A percentile compares a stretch with the other conserved stretches of the same genome.
Conservation (phyloP, 129 eudicot species). For the Rutidosis leptorrhynchoides region DNA sequence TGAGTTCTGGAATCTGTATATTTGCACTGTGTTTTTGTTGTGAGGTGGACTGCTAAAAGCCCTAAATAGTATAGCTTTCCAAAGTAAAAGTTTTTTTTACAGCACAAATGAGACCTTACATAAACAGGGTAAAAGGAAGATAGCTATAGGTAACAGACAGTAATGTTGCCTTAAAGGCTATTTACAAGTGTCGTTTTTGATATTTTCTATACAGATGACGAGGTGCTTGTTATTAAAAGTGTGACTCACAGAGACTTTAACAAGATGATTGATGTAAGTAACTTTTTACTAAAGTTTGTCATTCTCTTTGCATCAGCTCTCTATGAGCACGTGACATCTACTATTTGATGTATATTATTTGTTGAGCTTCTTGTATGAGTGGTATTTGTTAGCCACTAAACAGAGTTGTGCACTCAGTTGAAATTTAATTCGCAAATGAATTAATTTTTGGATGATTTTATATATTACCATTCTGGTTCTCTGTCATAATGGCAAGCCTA, state of each 20-base stretch:
- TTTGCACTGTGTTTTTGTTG: not conserved
- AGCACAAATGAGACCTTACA: conserved; percentile 9
- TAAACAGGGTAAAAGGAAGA: not conserved
- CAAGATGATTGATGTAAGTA: conserved; percentile 79
- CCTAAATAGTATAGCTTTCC: not conserved
- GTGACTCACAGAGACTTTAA: conserved; percentile 89
- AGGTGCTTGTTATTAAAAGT: conserved; percentile 93
- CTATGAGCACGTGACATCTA: not conserved
- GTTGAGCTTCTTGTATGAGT: conserved; percentile 8
- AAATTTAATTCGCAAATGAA: not conserved
- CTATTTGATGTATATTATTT: conserved; percentile 16
- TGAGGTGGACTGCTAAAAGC: conserved; percentile 17
- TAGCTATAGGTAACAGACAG: not conserved
- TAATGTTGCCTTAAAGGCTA: conserved; percentile 19
- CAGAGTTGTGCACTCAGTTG: conserved; percentile 8
- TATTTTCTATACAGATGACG: conserved; percentile 52
- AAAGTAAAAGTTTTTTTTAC: not conserved
- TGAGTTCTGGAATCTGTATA: conserved; percentile 4
- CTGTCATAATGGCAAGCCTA: conserved; percentile 14
- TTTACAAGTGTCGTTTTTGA: not conserved
- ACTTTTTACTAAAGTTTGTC: not conserved
- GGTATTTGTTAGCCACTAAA: conserved; percentile 2
- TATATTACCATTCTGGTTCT: not conserved
- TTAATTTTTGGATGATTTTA: conserved; percentile 2
- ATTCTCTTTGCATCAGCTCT: not conserved